Conservation (phyloP, 129 eudicot genomes). For the Pittosporum tobira region DNA sequence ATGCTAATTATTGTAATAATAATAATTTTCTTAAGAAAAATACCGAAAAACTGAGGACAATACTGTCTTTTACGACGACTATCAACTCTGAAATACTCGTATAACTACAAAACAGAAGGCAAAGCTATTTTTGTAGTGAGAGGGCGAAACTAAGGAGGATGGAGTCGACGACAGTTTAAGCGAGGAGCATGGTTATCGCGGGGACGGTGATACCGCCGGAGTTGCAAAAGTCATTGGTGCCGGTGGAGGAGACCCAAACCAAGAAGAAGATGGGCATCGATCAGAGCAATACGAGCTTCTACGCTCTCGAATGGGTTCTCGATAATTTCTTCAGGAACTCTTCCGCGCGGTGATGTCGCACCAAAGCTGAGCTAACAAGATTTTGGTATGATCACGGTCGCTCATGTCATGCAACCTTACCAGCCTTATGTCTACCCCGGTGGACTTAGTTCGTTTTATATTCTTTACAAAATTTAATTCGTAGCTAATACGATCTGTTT, state of each 20-base stretch:
- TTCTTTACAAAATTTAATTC: neutral
- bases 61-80: too few species aligned
- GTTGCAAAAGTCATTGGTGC: neutral
- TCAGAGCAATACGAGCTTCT: constrained; percentile 33
- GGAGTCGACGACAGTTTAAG: neutral
- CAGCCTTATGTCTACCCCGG: constrained; percentile 28
- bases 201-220: neutral
- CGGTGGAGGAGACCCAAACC: neutral
- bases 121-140: too few species aligned
- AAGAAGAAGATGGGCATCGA: constrained; percentile 26
- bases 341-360: neutral
- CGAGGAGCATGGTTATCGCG: neutral
- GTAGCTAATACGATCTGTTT: too few species aligned
- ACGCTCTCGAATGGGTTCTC: constrained; percentile 30
- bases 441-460: constrained; percentile 29
- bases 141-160: too few species aligned
- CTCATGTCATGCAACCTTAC: constrained; percentile 23
- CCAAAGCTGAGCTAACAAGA: constrained; percentile 3
- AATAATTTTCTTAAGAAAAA: too few species aligned
- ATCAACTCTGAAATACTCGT: too few species aligned
- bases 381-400: constrained; percentile 3
- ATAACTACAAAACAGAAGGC: too few species aligned
- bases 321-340: constrained; percentile 13
- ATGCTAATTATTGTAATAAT: too few species aligned
- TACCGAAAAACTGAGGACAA: too few species aligned